Percentiles rank a stretch among this genome's conserved stretches.
phyloP scores from a whole-genome alignment of 1,284 basidiomycete genomes.

The Cryptococcus hybrid region DNA sequence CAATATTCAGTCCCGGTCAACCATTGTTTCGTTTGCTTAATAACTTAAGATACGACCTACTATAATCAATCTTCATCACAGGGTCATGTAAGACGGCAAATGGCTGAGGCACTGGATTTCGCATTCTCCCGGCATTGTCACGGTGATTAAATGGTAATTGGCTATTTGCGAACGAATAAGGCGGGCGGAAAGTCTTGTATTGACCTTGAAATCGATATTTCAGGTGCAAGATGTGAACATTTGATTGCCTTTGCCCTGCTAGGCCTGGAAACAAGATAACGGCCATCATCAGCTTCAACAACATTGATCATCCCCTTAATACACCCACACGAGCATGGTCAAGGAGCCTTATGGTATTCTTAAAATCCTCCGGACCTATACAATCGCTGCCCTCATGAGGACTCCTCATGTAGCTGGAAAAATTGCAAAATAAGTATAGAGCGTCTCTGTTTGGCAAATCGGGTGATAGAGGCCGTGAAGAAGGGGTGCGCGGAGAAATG shows the following conservation, averaged over 20 bases:
- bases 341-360: conserved; percentile 35
- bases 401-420: conserved; percentile 42
- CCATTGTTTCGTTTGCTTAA: neutral
- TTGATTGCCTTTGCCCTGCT: conserved; percentile 14
- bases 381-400: conserved; percentile 37
- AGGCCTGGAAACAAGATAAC: neutral
- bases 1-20: too few species aligned
- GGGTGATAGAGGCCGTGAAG: conserved; percentile 27
- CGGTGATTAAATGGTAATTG: conserved; percentile 20
- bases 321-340: conserved; percentile 42
- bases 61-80: conserved; percentile 42
- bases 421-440: conserved; percentile 42
- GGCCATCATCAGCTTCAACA: too few species aligned
- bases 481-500: neutral
- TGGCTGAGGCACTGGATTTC: conserved; percentile 36
- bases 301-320: too few species aligned
- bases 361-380: conserved; percentile 28
- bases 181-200: conserved; percentile 10
- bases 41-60: conserved; percentile 20
- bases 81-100: conserved; percentile 41
- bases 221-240: conserved; percentile 39
- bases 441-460: conserved; percentile 40
- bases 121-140: conserved; percentile 13
- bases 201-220: conserved; percentile 40
- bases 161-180: conserved; percentile 16